A percentile compares a stretch with the other conserved stretches of the same genome.
These are phyloP conservation scores for Monsonia emarginata DNA, from an alignment of 441 rosid species.

Conservation along the genomic window DNA sequence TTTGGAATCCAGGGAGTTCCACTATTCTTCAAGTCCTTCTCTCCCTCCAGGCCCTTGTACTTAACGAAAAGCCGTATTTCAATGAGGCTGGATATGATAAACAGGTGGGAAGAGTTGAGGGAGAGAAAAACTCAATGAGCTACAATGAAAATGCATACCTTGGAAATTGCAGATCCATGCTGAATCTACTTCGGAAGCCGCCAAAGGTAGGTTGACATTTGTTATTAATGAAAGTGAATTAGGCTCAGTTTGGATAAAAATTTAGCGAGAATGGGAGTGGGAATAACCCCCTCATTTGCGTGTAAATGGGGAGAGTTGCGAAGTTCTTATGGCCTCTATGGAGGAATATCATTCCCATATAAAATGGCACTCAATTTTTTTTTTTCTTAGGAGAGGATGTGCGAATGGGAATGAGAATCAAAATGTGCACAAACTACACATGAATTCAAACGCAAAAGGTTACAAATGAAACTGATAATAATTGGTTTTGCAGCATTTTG, in stretches of 20 bases:
- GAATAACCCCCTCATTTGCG: too few relatives aligned
- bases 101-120: conserved; percentile 74
- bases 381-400: too few relatives aligned
- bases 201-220: conserved; percentile 48
- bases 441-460: too few relatives aligned
- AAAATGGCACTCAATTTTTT: too few relatives aligned
- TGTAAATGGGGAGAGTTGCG: too few relatives aligned
- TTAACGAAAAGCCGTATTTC: conserved; percentile 87
- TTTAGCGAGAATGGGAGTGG: too few relatives aligned
- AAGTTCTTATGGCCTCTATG: too few relatives aligned
- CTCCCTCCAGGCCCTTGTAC: conserved; percentile 90
- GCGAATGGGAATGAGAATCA: too few relatives aligned
- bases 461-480: too few relatives aligned
- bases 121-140: conserved; percentile 77
- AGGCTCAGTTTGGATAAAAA: background rate
- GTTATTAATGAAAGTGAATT: background rate
- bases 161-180: conserved; percentile 78
- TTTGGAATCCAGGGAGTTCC: conserved; percentile 73
- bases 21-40: conserved; percentile 82
- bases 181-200: conserved; percentile 51
- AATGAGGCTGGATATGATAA: conserved; percentile 88
- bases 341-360: too few relatives aligned
- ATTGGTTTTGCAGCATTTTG: conserved; percentile 54
- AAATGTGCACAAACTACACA: too few relatives aligned
- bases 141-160: conserved; percentile 82